These are phyloP conservation scores for Prunus fruticosa DNA, from an alignment of 306 rosid genomes.

Conservation along the genomic window DNA sequence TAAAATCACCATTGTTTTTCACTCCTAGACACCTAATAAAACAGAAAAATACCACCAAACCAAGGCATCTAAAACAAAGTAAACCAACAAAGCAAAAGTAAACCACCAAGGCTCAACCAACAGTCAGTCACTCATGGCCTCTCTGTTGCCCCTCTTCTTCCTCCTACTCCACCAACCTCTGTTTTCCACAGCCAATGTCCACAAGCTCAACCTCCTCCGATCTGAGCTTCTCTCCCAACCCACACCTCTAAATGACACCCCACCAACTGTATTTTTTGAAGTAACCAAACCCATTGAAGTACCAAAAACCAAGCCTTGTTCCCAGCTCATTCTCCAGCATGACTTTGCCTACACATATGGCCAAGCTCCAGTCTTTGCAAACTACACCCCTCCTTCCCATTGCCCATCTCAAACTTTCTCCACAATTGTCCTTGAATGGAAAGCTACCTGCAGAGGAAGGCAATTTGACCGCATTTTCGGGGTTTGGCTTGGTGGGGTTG, in stretches of 20 bases:
- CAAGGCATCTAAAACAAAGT: background rate
- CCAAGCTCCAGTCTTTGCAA: constrained; percentile 56
- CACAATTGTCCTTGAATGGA: constrained; percentile 76
- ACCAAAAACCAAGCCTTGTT: constrained; percentile 64
- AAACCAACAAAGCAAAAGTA: background rate
- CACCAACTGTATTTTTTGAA: constrained; percentile 62
- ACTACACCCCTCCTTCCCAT: constrained; percentile 63
- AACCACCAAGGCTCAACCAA: background rate
- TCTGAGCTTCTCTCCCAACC: constrained; percentile 20
- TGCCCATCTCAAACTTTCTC: constrained; percentile 47
- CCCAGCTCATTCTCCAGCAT: constrained; percentile 54
- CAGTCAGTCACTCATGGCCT: background rate
- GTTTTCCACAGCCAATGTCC: constrained; percentile 46
- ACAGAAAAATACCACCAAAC: background rate
- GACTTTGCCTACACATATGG: constrained; percentile 78
- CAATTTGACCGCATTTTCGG: constrained; percentile 92
- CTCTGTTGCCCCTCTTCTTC: constrained; percentile 4
- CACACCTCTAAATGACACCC: constrained; percentile 18
- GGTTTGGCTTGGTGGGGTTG: constrained; percentile 88
- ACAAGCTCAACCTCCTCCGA: constrained; percentile 41
- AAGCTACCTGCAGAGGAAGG: constrained; percentile 68
- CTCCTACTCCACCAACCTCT: constrained; percentile 30
- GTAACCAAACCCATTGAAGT: constrained; percentile 70
- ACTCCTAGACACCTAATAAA: background rate
- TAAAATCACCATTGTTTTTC: constrained; percentile 1